Evolutionary conservation across 257 asterid species (phyloP), one percentile per base, ranked within the genome.

Genomic region (Fraxinus excelsior): DNA sequence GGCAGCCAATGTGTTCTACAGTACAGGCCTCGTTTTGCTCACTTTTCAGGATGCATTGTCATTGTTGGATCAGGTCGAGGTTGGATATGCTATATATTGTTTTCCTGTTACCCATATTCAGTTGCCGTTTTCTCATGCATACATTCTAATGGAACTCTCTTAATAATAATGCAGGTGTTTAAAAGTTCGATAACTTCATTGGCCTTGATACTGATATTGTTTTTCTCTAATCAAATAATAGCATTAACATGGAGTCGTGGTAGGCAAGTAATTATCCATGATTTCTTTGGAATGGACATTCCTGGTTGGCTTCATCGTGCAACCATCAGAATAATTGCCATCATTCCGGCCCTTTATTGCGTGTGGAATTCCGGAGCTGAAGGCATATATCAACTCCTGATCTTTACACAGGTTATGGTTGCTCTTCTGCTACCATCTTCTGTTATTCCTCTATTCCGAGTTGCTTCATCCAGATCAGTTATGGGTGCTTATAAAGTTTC

Each of bases 251-350:
- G 98, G 97, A 88, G 92, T 88, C 80, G 82, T 80, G 94, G 93
- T 80, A 86, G 91, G 77, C 97, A 83, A 85, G 89, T 74, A 32
- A 86, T 89, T 28, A 80, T 88, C 76, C 87, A 81, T 60, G 87
- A 85, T 75, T 83, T 93, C 75, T 89, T 95, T 78, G 85, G 84
- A 82, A 76, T 85, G 89, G 98, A 93, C 62, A 84, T 93, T 80
- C 97, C 97, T 56, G 89, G 89, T 74, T 96, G 99, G 99, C 94
- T 93, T 81, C 98, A 96, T 86, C 93, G 93, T 76, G 92, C 87
- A 53, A 87, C 99, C 31, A 86, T 93, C 85, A 85, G 98, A 90
- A 85, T 90, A 76, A 73, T 93, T 83, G 97, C 95, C 74, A 82
- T 94, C 64, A 84, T 96, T 75, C 91, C 96, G 11, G 98, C 97